Conservation (phyloP, 805 yeast species). For the Candida jianshihensis region DNA sequence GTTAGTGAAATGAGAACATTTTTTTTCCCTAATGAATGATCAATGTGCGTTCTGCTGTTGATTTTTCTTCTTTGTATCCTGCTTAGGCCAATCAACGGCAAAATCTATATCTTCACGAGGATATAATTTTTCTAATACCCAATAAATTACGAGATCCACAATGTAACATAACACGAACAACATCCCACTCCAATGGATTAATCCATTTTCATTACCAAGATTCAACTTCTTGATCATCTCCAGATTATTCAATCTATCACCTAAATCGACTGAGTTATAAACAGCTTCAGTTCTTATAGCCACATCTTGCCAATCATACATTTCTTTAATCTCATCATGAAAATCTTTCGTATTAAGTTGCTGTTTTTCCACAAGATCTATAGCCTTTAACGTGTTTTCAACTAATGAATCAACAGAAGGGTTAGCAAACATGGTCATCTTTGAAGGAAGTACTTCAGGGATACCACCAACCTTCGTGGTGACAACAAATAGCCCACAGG, state of each 20-base stretch:
- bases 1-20: too few relatives aligned
- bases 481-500: slow-evolving; percentile 89
- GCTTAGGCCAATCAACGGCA: slow-evolving; percentile 73
- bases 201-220: slow-evolving; percentile 41
- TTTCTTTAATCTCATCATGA: slow-evolving; percentile 66
- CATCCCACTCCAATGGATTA: slow-evolving; percentile 68
- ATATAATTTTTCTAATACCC: slow-evolving; percentile 59
- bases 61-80: slow-evolving; percentile 10
- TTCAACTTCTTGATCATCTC: slow-evolving; percentile 58
- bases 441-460: slow-evolving; percentile 88
- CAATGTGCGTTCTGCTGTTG: not conserved
- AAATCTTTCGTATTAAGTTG: slow-evolving; percentile 65
- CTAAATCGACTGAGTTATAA: slow-evolving; percentile 46
- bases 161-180: slow-evolving; percentile 74
- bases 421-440: slow-evolving; percentile 88
- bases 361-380: slow-evolving; percentile 47
- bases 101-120: slow-evolving; percentile 68
- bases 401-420: slow-evolving; percentile 84
- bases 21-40: too few relatives aligned
- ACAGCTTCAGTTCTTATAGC: slow-evolving; percentile 83
- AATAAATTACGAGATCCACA: slow-evolving; percentile 64
- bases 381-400: slow-evolving; percentile 65
- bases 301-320: slow-evolving; percentile 91
- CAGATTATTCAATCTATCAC: slow-evolving; percentile 31
- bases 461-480: slow-evolving; percentile 97